Evolutionary conservation across 345 rosid genomes (phyloP), one percentile per base, ranked within the genome.

Genomic region (Eucalyptus cloeziana): DNA sequence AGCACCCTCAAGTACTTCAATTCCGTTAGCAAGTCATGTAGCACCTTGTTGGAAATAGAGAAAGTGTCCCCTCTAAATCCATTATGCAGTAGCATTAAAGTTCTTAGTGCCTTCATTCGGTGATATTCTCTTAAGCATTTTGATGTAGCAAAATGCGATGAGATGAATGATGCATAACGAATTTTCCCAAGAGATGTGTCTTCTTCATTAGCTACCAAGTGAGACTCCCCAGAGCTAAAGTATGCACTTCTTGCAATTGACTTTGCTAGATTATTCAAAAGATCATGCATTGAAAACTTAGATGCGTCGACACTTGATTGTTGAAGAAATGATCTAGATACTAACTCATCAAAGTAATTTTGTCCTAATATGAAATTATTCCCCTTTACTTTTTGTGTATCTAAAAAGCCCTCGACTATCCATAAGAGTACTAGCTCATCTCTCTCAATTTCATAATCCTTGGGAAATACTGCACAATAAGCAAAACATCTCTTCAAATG

Each of bases 301-400:
- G 79, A 67, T 31, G 22, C 1, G 2, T 67, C 0, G 6, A 67
- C 79, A 31, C 10, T 67, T 31, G 79, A 31, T 67, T 67, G 79
- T 67, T 31, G 79, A 67, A 67, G 22, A 67, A 67, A 67, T 31
- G 79, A 67, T 31, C 22, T 31, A 3, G 79, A 67, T 67, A 15
- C 10, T 67, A 67, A 4, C 79, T 67, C 43, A 67, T 31, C 43
- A 8, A 67, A 67, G 79, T 31, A 60, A 60, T 25, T 27, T 5
- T 8, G 16, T 12, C 67, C 67, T 27, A 60, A 60, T 60, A 0
- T 60, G 4, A 60, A 60, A 12, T 10, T 60, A 60, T 60, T 0
- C 67, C 14, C 31, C 15, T 60, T 60, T 60, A 13, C 67, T 60
- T 60, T 60, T 60, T 11, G 67, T 27, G 0, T 6, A 60, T 60